Evolutionary conservation across 78 protist species (phyloP).

Genomic region (Dictyostelium purpureum): DNA sequence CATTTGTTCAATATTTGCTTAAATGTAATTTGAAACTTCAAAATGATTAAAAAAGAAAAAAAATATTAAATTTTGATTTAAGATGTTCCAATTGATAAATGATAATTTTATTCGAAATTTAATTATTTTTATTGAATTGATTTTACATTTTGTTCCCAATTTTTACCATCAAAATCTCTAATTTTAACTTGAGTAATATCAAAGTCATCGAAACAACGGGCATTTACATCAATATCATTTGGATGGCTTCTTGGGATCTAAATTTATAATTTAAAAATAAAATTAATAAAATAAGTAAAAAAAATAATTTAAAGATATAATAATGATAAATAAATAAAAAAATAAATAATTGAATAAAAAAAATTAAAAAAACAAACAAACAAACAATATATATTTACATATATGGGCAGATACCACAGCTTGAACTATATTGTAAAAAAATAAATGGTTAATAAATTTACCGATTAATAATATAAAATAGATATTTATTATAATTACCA

Average conservation of each 20-base stretch:
- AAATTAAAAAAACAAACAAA: no score
- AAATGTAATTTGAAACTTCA: no score
- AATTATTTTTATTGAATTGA: background rate
- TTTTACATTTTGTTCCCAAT: slow-evolving; percentile 38
- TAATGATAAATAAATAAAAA: background rate
- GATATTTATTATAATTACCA: background rate
- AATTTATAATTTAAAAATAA: background rate
- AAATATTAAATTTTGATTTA: no score
- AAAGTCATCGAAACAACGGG: slow-evolving; percentile 22
- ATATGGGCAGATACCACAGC: slow-evolving; percentile 56
- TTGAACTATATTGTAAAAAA: background rate
- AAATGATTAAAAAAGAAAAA: no score
- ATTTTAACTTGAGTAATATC: background rate
- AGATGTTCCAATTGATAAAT: no score
- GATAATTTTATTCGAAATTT: no score
- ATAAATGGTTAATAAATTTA: no score
- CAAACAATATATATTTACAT: no score
- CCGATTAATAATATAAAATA: background rate
- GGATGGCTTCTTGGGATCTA: slow-evolving; percentile 60
- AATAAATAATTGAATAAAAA: no score
- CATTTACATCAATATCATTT: slow-evolving; percentile 39
- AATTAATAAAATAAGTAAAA: background rate
- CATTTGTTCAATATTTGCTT: no score
- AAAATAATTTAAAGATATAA: background rate
- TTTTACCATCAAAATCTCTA: slow-evolving; percentile 15